Evolutionary conservation across 2,329 filamentous ascomycete species (phyloP).

Genomic region (Neocatenulostroma microsporum): DNA sequence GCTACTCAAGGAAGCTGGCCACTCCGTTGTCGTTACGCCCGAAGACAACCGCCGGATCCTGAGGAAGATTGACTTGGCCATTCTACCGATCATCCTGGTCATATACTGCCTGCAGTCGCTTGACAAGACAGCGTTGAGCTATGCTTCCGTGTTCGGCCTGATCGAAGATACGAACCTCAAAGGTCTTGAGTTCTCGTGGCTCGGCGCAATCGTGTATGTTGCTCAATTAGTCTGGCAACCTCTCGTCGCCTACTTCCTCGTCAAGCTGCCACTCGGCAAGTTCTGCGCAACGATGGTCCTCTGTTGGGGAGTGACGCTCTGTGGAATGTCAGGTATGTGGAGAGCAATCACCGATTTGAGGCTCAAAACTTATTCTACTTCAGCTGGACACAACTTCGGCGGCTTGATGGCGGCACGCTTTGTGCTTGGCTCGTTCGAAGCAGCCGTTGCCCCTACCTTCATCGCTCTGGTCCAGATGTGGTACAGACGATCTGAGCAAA

Average conservation of each 20-base stretch:
- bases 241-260: constrained; percentile 46
- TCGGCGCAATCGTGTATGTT: constrained; percentile 47
- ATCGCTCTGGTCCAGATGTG: constrained; percentile 24
- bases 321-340: constrained; percentile 19
- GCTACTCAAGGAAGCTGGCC: constrained; percentile 40
- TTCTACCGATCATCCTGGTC: constrained; percentile 49
- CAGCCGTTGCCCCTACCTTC: constrained; percentile 25
- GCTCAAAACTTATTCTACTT: too few species aligned
- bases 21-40: constrained; percentile 42
- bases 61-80: constrained; percentile 43
- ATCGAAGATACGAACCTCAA: constrained; percentile 51
- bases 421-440: constrained; percentile 52
- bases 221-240: constrained; percentile 49
- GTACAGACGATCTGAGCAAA: constrained; percentile 23
- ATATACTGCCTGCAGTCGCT: constrained; percentile 58
- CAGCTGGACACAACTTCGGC: constrained; percentile 44
- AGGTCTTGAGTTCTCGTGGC: constrained; percentile 47
- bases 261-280: constrained; percentile 55
- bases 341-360: too few species aligned
- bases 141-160: constrained; percentile 57
- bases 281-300: constrained; percentile 48
- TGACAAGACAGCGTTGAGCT: constrained; percentile 55
- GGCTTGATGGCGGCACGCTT: constrained; percentile 47
- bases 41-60: constrained; percentile 48
- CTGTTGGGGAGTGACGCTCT: constrained; percentile 46